Conservation (phyloP, 371 early-diverging fungal genomes). For the Chytridiales sp. region DNA sequence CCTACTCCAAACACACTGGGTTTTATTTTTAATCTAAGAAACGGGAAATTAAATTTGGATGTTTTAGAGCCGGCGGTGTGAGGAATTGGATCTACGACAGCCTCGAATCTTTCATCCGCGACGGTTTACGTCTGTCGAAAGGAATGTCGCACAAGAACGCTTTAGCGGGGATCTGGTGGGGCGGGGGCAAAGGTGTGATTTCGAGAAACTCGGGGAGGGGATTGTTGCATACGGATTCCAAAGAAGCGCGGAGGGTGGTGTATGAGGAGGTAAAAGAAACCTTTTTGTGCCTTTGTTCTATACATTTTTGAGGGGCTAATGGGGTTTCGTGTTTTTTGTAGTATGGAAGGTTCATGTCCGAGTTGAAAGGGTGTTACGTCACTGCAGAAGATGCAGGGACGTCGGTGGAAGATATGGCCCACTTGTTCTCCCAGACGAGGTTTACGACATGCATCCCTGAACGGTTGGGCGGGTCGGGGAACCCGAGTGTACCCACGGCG, state of each 20-base stretch:
- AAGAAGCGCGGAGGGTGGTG: slow-evolving; percentile 23
- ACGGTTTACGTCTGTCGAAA: slow-evolving; percentile 35
- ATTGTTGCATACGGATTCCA: slow-evolving; percentile 18
- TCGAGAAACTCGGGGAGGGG: slow-evolving; percentile 43
- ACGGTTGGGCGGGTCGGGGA: slow-evolving; percentile 38
- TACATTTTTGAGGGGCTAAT: too few species aligned
- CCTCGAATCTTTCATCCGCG: slow-evolving; percentile 38
- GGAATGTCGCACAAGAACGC: slow-evolving; percentile 47
- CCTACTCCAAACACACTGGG: too few species aligned
- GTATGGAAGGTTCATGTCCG: slow-evolving; percentile 39
- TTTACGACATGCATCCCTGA: slow-evolving; percentile 43
- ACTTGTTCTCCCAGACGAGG: slow-evolving; percentile 36
- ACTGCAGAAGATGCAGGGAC: slow-evolving; percentile 48
- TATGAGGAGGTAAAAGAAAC: too few species aligned
- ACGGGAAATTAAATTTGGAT: too few species aligned
- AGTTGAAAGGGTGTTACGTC: slow-evolving; percentile 40
- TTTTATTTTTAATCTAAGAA: too few species aligned
- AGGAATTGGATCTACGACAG: slow-evolving; percentile 38
- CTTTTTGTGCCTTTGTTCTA: too few species aligned
- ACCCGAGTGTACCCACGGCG: slow-evolving; percentile 43
- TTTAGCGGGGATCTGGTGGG: slow-evolving; percentile 40
- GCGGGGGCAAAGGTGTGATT: slow-evolving; percentile 48
- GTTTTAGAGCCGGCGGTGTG: slow-evolving; percentile 45
- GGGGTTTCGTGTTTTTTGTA: too few species aligned
- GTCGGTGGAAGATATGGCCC: slow-evolving; percentile 23